Base-by-base conservation (phyloP, 371 early-diverging fungal genomes). In the Parasitella parasitica region DNA sequence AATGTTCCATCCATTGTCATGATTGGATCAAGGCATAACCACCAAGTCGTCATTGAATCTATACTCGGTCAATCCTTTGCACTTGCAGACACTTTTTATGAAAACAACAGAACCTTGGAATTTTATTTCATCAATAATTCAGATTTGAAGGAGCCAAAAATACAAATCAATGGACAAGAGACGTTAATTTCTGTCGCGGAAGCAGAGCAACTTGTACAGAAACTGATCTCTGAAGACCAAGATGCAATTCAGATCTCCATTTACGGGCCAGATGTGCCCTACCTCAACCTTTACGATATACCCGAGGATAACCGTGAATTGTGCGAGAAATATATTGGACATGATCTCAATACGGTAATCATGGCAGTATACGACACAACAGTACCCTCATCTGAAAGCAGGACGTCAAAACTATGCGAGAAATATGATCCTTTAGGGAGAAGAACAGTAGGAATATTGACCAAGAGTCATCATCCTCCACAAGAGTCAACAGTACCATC, bases 401-500 rank as follows among this genome's bases (percentile, higher is more conserved):
- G 9, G 1, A 46, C 35, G 9, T 15, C 46, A 0, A 48, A 43
- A 34, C 1, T 57, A 48, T 50, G 54, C 58, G 89, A 93, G 12
- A 89, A 90, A 66, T 91, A 88, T 32, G 99, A 99, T 73, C 98
- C 99, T 0, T 69, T 90, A 13, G 96, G 97, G 26, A 54, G 87
- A 50, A 13, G 39, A 24, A 56, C 54, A 4, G 54, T 54, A 20
- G 54, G 54, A 99, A 99, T 60, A 97, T 99, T 0, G 82, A 99
- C 27, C 82, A 99, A 22, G 98, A 99, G 99, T 99, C 4, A 88
- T 98, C 97, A 99, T 73, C 92, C 99, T 84, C 99, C 99, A n/a
- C n/a, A n/a, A 71, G 81, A 97, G 35, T 94, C 98, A 2, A 91
- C 98, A 61, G 0, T 4, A 8, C 96, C 99, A 0, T 80, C 99